Evolutionary conservation across 441 rosid species (phyloP), one percentile per base, ranked within the genome.

Genomic region (Daphne laureola): DNA sequence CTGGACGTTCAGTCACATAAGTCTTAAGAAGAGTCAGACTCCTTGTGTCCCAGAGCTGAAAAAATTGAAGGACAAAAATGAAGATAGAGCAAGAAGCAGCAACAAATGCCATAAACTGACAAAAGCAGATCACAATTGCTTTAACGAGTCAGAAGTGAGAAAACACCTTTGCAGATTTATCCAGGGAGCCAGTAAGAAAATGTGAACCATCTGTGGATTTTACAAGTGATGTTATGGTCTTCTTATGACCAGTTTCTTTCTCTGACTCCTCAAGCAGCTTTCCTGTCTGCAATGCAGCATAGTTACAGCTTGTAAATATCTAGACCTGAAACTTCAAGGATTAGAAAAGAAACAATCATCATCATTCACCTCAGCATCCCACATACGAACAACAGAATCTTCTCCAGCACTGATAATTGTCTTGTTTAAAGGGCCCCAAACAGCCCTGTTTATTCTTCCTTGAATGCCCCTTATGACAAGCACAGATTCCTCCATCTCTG

Each of bases 371-470:
- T 89, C 94, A 27, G 90, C 47, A 80, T 92, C 96, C 97, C 96
- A 92, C 53, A 86, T 67, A 15, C 98, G 91, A 67, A 89, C 23
- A 3, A 79, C 48, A 21, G 90, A 57, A 68, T 92, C 98, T 77
- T 92, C 98, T 59, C 98, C 98, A 41, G 66, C 81, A 65, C 95
- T 92, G 21, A 92, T 83, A 45, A 89, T 81, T 54, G 95, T 89
- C 61, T 51, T 66, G 74, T 92, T 84, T 44, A 92, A 62, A 0
- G 96, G 94, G 18, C 98, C 98, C 98, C 98, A 92, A 53, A 89
- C 83, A 51, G 95, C 96, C 70, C 96, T 76, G 43, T 81, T 87
- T 14, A 89, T 86, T 78, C 96, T 82, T 68, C 94, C 92, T 40
- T 83, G 85, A n/a, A 84, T 87, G 14, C 81, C 92, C 66, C 71